Evolutionary conservation across 2,329 filamentous ascomycete genomes (phyloP), one percentile per base, ranked within the genome.

Genomic region (Neonectria sp.): DNA sequence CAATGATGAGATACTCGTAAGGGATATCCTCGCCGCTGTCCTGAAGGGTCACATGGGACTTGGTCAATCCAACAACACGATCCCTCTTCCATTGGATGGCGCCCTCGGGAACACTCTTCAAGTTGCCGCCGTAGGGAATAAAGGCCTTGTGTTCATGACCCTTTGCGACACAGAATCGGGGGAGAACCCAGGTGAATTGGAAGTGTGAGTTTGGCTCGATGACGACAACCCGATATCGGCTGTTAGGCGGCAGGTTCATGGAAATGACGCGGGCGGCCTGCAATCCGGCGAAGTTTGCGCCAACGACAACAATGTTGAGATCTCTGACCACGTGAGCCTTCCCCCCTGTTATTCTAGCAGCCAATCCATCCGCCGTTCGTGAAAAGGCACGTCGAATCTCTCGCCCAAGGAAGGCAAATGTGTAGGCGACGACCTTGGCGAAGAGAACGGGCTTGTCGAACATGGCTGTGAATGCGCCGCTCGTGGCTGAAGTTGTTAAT

Each of bases 181-280:
- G 89, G 43, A 91, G 83, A 13, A 86, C 84, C 83, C 88, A 91
- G 0, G 87, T 86, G 71, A 88, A 90, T 69, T 91, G 86, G 75
- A 91, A 89, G 76, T 91, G 89, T 4, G 83, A 85, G 73, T 89
- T 88, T 52, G 85, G 86, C 76, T 92, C 89, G 31, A 91, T 75
- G 4, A 91, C 79, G 0, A 91, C 79, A 4, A 90, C 84, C 4
- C 83, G 82, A 75, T 85, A 89, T 9, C 75, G 78, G 37, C 79
- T 82, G 37, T 83, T 78, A 0, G 83, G 81, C 0, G 88, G 85
- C 0, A 91, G 76, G 5, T 82, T 79, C 25, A 81, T 77, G n/a
- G 84, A 80, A 5, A 91, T 82, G 11, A 82, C 78, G n/a, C 81
- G 80, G 0, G 84, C 84, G 6, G 84, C 82, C 51, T 85, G 81